Conservation (phyloP, 2,329 filamentous ascomycete species). For the Sporothrix luriei region DNA sequence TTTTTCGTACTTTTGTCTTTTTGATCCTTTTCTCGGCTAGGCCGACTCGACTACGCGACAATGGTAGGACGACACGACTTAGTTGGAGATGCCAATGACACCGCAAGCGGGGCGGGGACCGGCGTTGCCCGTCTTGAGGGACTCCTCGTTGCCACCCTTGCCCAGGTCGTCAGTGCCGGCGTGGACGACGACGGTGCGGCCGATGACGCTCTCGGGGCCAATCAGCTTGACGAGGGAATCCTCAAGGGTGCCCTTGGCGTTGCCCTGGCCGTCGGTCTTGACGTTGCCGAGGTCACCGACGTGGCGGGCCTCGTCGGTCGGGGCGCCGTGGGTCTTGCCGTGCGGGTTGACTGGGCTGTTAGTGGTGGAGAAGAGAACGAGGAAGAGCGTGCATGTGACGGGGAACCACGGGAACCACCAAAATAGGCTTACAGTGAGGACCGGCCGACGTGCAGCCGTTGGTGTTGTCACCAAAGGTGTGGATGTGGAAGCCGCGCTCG, state of each 20-base stretch:
- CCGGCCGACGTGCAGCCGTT: constrained; percentile 99
- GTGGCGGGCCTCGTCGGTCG: constrained; percentile 79
- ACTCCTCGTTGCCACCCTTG: constrained; percentile 88
- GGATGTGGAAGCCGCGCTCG: constrained; percentile 96
- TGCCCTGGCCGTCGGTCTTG: constrained; percentile 90
- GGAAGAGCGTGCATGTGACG: no score
- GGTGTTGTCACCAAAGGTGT: constrained; percentile 99
- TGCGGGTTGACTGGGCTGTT: constrained; percentile 80
- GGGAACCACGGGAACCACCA: not conserved
- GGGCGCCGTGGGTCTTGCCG: constrained; percentile 88
- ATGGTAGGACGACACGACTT: constrained; percentile 43
- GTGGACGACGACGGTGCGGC: constrained; percentile 94
- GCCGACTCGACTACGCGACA: not conserved
- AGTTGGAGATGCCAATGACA: constrained; percentile 86
- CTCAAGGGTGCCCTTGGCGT: constrained; percentile 74
- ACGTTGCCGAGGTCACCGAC: constrained; percentile 98
- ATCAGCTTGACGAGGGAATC: constrained; percentile 94
- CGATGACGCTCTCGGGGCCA: constrained; percentile 90
- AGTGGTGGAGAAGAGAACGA: not conserved
- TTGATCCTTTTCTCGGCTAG: not conserved
- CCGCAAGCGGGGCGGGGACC: constrained; percentile 92
- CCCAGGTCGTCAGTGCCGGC: constrained; percentile 95
- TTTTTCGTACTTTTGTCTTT: not conserved
- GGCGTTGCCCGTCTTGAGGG: constrained; percentile 97
- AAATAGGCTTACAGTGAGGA: constrained; percentile 77